Conservation (phyloP, 1,284 basidiomycete genomes). For the Cerioporus squamosus region DNA sequence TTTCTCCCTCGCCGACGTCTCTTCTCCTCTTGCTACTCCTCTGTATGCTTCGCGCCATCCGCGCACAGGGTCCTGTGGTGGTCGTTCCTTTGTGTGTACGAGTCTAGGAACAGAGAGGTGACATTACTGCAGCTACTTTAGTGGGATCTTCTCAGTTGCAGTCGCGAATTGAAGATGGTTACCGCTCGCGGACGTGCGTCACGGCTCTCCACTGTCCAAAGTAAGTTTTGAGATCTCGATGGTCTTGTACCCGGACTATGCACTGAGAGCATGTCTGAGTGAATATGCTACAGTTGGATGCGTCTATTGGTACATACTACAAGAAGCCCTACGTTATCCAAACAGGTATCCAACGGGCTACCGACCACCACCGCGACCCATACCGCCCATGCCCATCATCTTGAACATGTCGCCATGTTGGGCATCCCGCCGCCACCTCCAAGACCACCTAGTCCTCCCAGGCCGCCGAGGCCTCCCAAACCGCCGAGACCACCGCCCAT, state of each 20-base stretch:
- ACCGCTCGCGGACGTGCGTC: not conserved
- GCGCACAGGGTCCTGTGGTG: constrained; percentile 49
- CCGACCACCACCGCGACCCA: constrained; percentile 25
- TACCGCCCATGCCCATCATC: constrained; percentile 81
- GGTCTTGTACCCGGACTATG: no score
- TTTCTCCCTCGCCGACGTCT: constrained; percentile 31
- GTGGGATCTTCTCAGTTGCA: constrained; percentile 22
- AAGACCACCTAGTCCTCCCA: constrained; percentile 51
- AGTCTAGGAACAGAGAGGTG: constrained; percentile 56
- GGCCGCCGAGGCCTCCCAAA: constrained; percentile 53
- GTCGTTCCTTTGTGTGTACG: constrained; percentile 68
- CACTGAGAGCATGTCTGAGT: not conserved
- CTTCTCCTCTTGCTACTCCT: constrained; percentile 30
- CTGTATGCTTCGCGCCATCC: constrained; percentile 27
- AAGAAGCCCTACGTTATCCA: constrained; percentile 18
- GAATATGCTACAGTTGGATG: constrained; percentile 23
- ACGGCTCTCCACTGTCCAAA: no score
- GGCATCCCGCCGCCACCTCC: constrained; percentile 54
- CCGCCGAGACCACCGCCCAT: constrained; percentile 78
- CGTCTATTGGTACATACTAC: constrained; percentile 18
- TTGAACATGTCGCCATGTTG: constrained; percentile 79
- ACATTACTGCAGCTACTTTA: constrained; percentile 32
- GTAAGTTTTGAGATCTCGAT: no score
- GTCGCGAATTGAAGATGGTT: constrained; percentile 25
- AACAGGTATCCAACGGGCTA: constrained; percentile 18